These are phyloP conservation scores for Blakeslea trispora DNA, from an alignment of 371 early-diverging fungal genomes.

Conservation along the genomic window DNA sequence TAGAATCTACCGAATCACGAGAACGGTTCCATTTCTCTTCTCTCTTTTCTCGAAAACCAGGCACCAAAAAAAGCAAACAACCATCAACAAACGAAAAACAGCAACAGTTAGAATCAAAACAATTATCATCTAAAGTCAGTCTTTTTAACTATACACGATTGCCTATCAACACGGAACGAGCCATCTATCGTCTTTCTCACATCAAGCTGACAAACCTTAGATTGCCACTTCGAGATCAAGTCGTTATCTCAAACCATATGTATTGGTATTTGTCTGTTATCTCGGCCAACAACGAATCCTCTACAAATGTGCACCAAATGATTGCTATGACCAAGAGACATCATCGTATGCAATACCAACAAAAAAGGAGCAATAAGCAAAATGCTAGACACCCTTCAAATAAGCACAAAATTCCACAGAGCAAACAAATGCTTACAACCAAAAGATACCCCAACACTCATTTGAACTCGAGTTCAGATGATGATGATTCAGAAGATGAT, in stretches of 20 bases:
- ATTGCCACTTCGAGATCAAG: slow-evolving; percentile 73
- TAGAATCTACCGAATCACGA: background rate
- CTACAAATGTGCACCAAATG: background rate
- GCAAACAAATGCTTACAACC: background rate
- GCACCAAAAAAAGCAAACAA: background rate
- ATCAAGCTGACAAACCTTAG: slow-evolving; percentile 69
- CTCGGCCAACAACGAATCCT: background rate
- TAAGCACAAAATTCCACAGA: background rate
- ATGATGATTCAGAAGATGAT: slow-evolving; percentile 10
- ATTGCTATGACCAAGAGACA: background rate
- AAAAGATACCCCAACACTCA: background rate
- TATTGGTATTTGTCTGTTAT: slow-evolving; percentile 64
- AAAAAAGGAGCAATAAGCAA: slow-evolving; percentile 5
- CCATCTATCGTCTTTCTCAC: slow-evolving; percentile 71
- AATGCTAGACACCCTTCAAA: slow-evolving; percentile 1
- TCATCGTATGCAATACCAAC: slow-evolving; percentile 18
- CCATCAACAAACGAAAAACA: slow-evolving; percentile 5
- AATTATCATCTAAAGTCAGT: background rate
- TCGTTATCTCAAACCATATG: slow-evolving; percentile 77
- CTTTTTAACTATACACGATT: slow-evolving; percentile 30
- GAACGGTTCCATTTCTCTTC: slow-evolving; percentile 8
- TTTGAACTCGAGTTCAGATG: slow-evolving; percentile 20
- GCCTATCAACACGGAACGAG: slow-evolving; percentile 65
- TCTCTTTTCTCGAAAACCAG: slow-evolving; percentile 7
- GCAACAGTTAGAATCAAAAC: background rate